These are phyloP conservation scores for Clitoria ternatea DNA, from an alignment of 306 rosid species.

Conservation along the genomic window DNA sequence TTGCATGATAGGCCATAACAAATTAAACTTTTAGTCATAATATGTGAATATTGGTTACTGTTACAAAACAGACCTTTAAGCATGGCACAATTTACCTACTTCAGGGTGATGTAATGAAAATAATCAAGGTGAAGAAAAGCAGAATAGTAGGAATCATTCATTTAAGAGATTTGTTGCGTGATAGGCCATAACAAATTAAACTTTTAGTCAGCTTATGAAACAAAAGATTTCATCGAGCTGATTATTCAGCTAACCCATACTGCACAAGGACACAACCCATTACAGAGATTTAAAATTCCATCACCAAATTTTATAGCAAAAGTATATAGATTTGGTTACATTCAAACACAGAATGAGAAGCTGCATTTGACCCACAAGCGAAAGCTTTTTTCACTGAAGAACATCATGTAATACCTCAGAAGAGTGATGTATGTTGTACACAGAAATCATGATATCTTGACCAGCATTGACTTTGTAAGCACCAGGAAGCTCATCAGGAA, in stretches of 20 bases:
- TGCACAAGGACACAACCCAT: background rate
- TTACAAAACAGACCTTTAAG: background rate
- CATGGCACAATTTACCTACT: background rate
- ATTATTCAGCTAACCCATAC: background rate
- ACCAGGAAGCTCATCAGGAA: slow-evolving; percentile 83
- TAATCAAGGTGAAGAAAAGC: background rate
- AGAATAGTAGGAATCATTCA: background rate
- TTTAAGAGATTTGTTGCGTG: background rate
- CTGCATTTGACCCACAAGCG: slow-evolving; percentile 4
- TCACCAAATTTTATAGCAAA: background rate
- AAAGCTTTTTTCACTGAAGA: background rate
- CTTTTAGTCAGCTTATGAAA: background rate
- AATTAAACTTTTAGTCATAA: background rate
- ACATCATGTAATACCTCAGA: slow-evolving; percentile 53
- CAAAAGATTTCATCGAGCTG: background rate
- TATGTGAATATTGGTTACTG: background rate
- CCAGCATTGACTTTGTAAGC: slow-evolving; percentile 79
- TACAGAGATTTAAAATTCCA: background rate
- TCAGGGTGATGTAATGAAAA: background rate
- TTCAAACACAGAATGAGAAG: background rate
- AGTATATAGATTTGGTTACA: background rate
- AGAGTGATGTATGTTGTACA: slow-evolving; percentile 86
- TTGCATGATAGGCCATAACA: background rate
- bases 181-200: background rate
- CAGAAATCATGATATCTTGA: slow-evolving; percentile 97